Base-by-base conservation (phyloP, 1,139 yeast genomes). In the Blastobotrys apis region DNA sequence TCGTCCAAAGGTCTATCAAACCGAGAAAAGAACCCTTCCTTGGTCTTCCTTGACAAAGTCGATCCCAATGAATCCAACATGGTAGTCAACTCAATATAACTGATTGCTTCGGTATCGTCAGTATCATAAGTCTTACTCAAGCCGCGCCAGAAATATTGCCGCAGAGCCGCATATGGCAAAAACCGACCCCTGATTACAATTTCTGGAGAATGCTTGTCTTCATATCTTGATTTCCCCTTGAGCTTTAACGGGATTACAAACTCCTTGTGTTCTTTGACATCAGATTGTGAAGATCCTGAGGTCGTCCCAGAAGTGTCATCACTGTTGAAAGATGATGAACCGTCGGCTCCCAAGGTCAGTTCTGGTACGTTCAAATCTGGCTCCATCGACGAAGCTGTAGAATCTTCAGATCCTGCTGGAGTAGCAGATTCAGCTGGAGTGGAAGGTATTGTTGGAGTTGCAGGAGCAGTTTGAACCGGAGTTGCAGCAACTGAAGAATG, bases 81-180 rank as follows among this genome's bases (percentile, higher is more conserved):
- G 0, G 82, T 71, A 3, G 71, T 69, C 26, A 83, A 62, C 56
- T 81, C 87, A 41, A 77, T 66, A 41, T 71, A 70, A 55, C 79
- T 81, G 53, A 78, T 71, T 3, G 64, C 60, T 1, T 65, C 65
- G 2, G 68, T 68, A 16, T 68, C 74, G 48, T 69, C 71, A 13
- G 65, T 60, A 40, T 69, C 78, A 57, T 75, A 84, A 47, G 77
- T 78, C 20, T 71, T 71, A 23, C 86, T 69, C 16, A 86, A 67
- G 5, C 78, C 72, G 30, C 72, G 65, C 94, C 95, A 87, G 53
- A 88, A 77, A 45, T 80, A 78, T 51, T 75, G 76, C 48, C 92
- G 72, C 45, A 88, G 68, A 2, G 71, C 73, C 0, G 72, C 72
- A 59, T 87, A 87, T 0, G 92, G 78, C 50, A 82, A 77, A 57